Evolutionary conservation across 176 grass and related monocot genomes (phyloP), one percentile per base, ranked within the genome.

Genomic region (Juncus inflexus): DNA sequence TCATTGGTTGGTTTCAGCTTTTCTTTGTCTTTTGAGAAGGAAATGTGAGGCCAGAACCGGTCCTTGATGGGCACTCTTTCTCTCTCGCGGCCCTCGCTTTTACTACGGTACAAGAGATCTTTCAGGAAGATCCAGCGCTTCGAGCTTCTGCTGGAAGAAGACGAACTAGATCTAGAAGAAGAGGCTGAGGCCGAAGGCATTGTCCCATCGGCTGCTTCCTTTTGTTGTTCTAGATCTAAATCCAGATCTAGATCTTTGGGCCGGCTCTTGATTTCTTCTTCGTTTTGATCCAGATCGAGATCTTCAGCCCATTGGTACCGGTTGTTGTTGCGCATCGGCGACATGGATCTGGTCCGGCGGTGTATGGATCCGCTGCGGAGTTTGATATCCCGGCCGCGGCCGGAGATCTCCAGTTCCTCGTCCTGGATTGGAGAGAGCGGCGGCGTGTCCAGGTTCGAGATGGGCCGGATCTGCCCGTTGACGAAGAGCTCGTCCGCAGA

Each of bases 91-190:
- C 77, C 78, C 73, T 99, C 95, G 72, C 95, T 94, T 76, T 80
- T 99, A 86, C 92, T 97, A 35, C 92, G 84, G 80, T 97, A 84
- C 75, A 97, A 83, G 59, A 96, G 82, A 64, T 91, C 92, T 67
- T 91, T 97, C 52, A 97, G 73, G 12, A 97, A 86, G 63, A 97
- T 79, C 92, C 92, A 97, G 1, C 84, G 79, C 51, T 86, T 71
- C 39, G 84, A 90, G 65, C 77, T 79, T 58, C 87, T 85, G 37
- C 50, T 42, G 3, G 84, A 81, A 37, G 81, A 70, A 0, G 89
- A 77, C 0, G 89, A 50, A 0, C 81, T 64, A 0, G 83, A 84
- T 1, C 81, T 67, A 0, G 87, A 87, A 0, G 87, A 95, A 35
- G 91, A 91, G 39, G 84, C 85, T 12, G 87, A 83, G 38, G 79